A percentile compares a stretch with the other conserved stretches of the same genome.
phyloP scores from a whole-genome alignment of 345 rosid genomes.

The Pistacia atlantica region DNA sequence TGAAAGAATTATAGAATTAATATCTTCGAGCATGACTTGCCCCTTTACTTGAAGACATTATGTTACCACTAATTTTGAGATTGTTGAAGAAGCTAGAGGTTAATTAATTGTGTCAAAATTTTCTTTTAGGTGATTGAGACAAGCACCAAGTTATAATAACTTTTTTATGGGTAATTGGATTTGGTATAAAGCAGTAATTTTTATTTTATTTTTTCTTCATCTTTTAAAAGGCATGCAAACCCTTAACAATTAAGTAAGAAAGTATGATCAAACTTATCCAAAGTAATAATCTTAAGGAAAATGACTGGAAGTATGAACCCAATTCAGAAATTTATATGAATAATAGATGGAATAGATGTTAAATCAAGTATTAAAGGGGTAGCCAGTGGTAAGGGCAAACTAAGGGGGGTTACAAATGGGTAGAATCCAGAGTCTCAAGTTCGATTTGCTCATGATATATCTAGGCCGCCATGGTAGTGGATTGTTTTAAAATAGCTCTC shows the following conservation, averaged over 20 bases:
- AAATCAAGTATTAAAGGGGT: no score
- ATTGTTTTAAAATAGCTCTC: no score
- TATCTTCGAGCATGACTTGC: not conserved
- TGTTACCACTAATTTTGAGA: not conserved
- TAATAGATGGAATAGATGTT: no score
- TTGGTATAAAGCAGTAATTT: not conserved
- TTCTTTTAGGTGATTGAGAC: conserved; percentile 21
- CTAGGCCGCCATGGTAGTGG: no score
- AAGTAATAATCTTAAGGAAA: no score
- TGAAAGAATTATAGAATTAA: not conserved
- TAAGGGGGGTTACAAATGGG: no score
- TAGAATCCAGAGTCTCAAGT: no score
- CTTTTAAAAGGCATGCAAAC: not conserved
- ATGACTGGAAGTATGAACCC: no score
- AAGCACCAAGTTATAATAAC: conserved; percentile 17
- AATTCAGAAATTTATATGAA: no score
- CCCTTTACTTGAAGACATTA: not conserved
- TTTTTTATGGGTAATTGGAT: not conserved
- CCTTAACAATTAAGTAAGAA: conserved; percentile 23
- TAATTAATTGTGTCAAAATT: not conserved
- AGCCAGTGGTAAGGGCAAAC: no score
- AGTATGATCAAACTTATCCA: not conserved
- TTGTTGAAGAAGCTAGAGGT: not conserved
- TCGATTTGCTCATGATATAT: no score
- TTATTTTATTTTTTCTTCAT: no score